Evolutionary conservation across 441 rosid genomes (phyloP).

Genomic region (Euphorbia celastroides): DNA sequence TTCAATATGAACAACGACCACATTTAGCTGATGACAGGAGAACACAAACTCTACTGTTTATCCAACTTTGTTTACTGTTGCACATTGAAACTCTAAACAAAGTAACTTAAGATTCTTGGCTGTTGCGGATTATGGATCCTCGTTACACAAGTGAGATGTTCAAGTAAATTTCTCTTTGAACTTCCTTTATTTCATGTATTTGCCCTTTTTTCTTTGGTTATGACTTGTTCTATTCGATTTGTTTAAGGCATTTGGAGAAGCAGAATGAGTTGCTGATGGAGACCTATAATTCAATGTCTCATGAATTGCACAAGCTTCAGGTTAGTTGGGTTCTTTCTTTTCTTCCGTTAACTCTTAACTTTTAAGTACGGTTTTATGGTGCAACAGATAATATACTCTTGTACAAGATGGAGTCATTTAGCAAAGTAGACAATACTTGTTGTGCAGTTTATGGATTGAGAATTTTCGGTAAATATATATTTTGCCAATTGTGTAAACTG

Average conservation of each 20-base stretch:
- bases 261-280: slow-evolving; percentile 56
- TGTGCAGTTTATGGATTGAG: background rate
- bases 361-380: no score
- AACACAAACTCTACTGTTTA: no score
- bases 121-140: slow-evolving; percentile 35
- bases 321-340: slow-evolving; percentile 17
- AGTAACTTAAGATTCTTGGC: background rate
- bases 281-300: slow-evolving; percentile 39
- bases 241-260: slow-evolving; percentile 62
- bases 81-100: background rate
- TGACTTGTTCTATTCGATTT: background rate
- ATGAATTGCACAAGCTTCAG: slow-evolving; percentile 63
- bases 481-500: background rate
- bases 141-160: slow-evolving; percentile 31
- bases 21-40: no score
- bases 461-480: background rate
- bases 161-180: slow-evolving; percentile 28
- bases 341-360: background rate
- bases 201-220: background rate
- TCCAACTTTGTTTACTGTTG: background rate
- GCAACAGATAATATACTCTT: background rate
- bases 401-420: background rate
- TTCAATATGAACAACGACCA: no score
- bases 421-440: background rate
- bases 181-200: background rate